phyloP scores from a whole-genome alignment of 176 grass and related monocot genomes.

The Stipa capillata region DNA sequence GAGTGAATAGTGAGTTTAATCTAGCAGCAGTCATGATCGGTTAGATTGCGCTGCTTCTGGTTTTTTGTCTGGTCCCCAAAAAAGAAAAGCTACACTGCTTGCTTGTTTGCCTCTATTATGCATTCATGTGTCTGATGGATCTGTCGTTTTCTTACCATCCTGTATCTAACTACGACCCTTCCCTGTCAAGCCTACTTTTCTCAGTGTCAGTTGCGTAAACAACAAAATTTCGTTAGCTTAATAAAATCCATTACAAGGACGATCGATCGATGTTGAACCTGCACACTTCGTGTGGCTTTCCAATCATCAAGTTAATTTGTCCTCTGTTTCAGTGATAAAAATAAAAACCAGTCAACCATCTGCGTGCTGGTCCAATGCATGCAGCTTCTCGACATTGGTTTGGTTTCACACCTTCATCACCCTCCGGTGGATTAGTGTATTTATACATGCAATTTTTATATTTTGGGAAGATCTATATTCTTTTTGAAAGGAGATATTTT shows the following conservation, averaged over 20 bases:
- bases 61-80: constrained; percentile 10
- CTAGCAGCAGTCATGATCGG: constrained; percentile 3
- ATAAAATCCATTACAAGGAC: neutral
- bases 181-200: neutral
- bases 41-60: constrained; percentile 3
- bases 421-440: too few species aligned
- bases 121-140: neutral
- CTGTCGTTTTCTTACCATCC: neutral
- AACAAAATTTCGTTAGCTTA: neutral
- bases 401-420: too few species aligned
- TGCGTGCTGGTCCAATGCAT: neutral
- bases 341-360: neutral
- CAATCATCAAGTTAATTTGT: neutral
- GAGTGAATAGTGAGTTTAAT: neutral
- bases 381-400: too few species aligned
- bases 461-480: too few species aligned
- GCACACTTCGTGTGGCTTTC: neutral
- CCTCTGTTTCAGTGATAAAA: too few species aligned
- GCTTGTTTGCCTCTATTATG: neutral
- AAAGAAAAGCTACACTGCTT: neutral
- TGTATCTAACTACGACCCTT: neutral
- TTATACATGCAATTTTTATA: too few species aligned
- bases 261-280: neutral
- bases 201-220: neutral
- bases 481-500: too few species aligned